Evolutionary conservation across 176 grass and related monocot species (phyloP).

Genomic region (Zea luxurians): DNA sequence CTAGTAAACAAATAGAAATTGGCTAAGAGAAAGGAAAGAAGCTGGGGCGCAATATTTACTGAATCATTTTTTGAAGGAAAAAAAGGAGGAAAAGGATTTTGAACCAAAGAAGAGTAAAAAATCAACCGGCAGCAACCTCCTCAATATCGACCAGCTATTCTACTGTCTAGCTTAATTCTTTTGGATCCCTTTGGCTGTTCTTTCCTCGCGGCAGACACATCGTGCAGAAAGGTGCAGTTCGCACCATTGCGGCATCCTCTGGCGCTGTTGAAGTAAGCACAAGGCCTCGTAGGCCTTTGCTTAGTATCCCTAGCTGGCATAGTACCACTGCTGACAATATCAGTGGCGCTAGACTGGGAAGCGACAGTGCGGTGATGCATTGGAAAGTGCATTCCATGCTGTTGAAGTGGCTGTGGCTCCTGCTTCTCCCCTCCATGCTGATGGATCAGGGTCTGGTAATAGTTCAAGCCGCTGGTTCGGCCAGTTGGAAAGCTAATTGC

Average conservation of each 20-base stretch:
- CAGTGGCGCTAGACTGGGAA: constrained; percentile 30
- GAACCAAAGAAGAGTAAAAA: constrained; percentile 50
- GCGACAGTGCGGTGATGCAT: constrained; percentile 40
- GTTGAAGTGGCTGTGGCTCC: constrained; percentile 32
- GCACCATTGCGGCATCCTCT: constrained; percentile 82
- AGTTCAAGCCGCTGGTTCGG: constrained; percentile 53
- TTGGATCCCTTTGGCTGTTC: constrained; percentile 68
- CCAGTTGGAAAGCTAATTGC: constrained; percentile 34
- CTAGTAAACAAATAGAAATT: neutral
- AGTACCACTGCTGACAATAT: constrained; percentile 33
- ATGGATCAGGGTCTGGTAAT: constrained; percentile 79
- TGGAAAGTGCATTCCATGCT: constrained; percentile 42
- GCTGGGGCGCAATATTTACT: constrained; percentile 44
- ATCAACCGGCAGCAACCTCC: neutral
- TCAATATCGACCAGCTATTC: constrained; percentile 67
- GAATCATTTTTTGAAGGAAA: neutral
- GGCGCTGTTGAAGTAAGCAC: constrained; percentile 74
- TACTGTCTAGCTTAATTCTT: constrained; percentile 82
- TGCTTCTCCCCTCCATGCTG: constrained; percentile 86
- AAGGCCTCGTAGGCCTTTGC: constrained; percentile 60
- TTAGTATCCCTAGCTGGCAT: constrained; percentile 46
- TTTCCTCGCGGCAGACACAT: constrained; percentile 46
- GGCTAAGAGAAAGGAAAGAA: constrained; percentile 8
- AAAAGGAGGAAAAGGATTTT: neutral
- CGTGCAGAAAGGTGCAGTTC: constrained; percentile 80